Conservation (phyloP, 2,329 filamentous ascomycete species). For the Alternaria arbusti region DNA sequence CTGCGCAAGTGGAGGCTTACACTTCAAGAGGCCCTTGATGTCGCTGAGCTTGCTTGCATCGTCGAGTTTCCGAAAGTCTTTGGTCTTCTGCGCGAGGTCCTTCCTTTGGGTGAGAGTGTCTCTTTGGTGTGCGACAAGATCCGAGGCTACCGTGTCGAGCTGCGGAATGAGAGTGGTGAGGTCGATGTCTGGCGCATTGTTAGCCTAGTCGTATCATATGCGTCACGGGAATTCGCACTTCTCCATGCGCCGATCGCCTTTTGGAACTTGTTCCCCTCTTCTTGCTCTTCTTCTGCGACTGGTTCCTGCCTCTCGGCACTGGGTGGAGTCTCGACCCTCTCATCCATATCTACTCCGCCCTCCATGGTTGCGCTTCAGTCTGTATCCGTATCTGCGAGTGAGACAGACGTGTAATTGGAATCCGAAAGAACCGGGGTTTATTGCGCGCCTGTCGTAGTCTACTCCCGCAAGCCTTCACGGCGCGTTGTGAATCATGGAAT, state of each 20-base stretch:
- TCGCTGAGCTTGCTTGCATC: slow-evolving; percentile 85
- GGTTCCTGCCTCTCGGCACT: slow-evolving; percentile 9
- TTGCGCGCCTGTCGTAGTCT: neutral
- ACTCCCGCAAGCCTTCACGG: neutral
- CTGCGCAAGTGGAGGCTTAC: slow-evolving; percentile 51
- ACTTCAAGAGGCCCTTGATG: slow-evolving; percentile 87
- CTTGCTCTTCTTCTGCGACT: slow-evolving; percentile 31
- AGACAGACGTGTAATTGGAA: neutral
- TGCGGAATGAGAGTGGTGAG: slow-evolving; percentile 81
- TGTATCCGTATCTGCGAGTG: neutral
- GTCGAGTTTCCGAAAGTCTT: slow-evolving; percentile 94
- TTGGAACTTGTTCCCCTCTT: slow-evolving; percentile 87
- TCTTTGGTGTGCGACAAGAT: slow-evolving; percentile 90
- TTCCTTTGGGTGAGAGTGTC: slow-evolving; percentile 97
- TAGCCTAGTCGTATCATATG: slow-evolving; percentile 6
- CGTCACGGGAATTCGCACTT: slow-evolving; percentile 62
- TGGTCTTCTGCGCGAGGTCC: slow-evolving; percentile 98
- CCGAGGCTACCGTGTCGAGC: slow-evolving; percentile 91
- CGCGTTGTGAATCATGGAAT: slow-evolving; percentile 15
- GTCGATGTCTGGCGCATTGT: slow-evolving; percentile 72
- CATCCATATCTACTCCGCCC: slow-evolving; percentile 42
- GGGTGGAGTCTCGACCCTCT: slow-evolving; percentile 15
- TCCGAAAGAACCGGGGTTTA: neutral
- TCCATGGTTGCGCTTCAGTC: slow-evolving; percentile 35
- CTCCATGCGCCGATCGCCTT: slow-evolving; percentile 95